phyloP scores from a whole-genome alignment of 805 yeast species.

The Hyphopichia homilentoma region DNA sequence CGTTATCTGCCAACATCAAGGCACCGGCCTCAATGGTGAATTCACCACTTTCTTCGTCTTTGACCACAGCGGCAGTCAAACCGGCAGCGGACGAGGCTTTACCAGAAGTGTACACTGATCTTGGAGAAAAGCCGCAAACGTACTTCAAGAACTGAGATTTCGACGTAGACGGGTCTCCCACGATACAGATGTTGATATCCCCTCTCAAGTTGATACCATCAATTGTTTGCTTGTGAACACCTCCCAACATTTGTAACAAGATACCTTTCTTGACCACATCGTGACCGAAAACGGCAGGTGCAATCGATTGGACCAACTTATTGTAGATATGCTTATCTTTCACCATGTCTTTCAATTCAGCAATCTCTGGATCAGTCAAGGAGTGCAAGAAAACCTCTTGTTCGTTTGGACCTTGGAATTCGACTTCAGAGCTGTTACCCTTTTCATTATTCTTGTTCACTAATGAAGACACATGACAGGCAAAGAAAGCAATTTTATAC shows the following conservation, averaged over 20 bases:
- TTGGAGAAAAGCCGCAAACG: conserved; percentile 85
- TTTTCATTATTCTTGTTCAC: conserved; percentile 27
- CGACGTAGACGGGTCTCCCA: conserved; percentile 97
- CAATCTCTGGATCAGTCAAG: conserved; percentile 75
- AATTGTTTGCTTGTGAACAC: conserved; percentile 89
- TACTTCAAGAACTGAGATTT: conserved; percentile 94
- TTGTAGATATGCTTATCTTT: conserved; percentile 81
- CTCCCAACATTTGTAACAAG: conserved; percentile 83
- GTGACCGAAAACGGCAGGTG: conserved; percentile 96
- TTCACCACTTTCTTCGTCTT: conserved; percentile 96
- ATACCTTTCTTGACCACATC: conserved; percentile 92
- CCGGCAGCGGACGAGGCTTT: conserved; percentile 99
- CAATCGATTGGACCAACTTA: conserved; percentile 80
- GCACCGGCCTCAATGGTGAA: conserved; percentile 99
- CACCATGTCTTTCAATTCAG: conserved; percentile 86
- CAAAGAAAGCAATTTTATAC: conserved; percentile 85
- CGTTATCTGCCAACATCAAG: conserved; percentile 92
- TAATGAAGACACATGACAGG: conserved; percentile 80
- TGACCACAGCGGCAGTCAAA: conserved; percentile 95
- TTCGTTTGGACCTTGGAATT: conserved; percentile 53
- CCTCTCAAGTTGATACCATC: conserved; percentile 96
- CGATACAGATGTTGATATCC: conserved; percentile 92
- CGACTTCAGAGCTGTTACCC: conserved; percentile 22
- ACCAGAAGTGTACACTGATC: conserved; percentile 96
- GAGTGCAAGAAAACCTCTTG: conserved; percentile 79